Percentiles rank a stretch among this genome's conserved stretches.
These are phyloP conservation scores for Cucumis melo DNA, from an alignment of 306 rosid genomes.

Conservation along the genomic window DNA sequence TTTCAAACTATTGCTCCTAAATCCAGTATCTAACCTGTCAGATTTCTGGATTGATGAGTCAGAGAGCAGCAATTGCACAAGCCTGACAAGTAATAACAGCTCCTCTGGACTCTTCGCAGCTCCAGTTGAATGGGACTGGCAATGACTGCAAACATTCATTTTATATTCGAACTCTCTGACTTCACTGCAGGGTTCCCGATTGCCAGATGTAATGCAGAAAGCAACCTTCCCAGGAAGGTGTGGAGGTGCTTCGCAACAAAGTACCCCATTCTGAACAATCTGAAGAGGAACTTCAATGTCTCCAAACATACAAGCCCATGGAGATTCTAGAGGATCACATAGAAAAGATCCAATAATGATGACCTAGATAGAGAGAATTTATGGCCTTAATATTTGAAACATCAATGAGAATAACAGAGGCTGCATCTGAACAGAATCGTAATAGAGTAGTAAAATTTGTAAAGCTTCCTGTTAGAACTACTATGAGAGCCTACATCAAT, in stretches of 20 bases:
- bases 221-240: conserved; percentile 57
- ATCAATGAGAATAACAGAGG: neutral
- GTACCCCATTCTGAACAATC: conserved; percentile 73
- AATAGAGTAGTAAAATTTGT: neutral
- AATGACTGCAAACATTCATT: conserved; percentile 23
- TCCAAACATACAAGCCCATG: conserved; percentile 92
- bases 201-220: conserved; percentile 69
- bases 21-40: conserved; percentile 25
- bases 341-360: conserved; percentile 77
- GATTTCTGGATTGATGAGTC: conserved; percentile 21
- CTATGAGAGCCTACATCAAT: neutral
- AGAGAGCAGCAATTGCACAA: conserved; percentile 59
- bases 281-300: conserved; percentile 64
- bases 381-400: conserved; percentile 16
- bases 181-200: conserved; percentile 82
- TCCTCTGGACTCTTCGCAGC: conserved; percentile 52
- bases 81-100: conserved; percentile 69
- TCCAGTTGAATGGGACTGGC: conserved; percentile 32
- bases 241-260: conserved; percentile 74
- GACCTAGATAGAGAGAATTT: conserved; percentile 37
- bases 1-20: conserved; percentile 21
- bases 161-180: conserved; percentile 69
- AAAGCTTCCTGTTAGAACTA: neutral
- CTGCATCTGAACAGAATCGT: conserved; percentile 8
- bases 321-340: conserved; percentile 43